These are phyloP conservation scores for Paramecium octaurelia DNA, from an alignment of 73 alveolate species.

Conservation along the genomic window DNA sequence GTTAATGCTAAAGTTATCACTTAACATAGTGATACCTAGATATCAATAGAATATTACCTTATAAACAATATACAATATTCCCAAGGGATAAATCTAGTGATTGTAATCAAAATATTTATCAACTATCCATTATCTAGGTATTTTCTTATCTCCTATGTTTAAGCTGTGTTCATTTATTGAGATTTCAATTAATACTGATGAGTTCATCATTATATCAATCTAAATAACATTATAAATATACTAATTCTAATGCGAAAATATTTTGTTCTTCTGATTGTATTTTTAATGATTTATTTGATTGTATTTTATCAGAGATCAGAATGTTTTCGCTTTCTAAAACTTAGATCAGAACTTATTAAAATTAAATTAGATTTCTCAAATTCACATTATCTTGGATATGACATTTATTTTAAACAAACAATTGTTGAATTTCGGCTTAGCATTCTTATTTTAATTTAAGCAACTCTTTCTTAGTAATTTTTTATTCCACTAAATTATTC, in stretches of 20 bases:
- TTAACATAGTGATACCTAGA: conserved; percentile 4
- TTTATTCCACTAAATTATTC: background rate
- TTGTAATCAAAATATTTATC: conserved; percentile 12
- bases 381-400: background rate
- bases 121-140: conserved; percentile 16
- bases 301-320: background rate
- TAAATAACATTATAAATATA: background rate
- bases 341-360: background rate
- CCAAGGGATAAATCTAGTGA: background rate
- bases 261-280: background rate
- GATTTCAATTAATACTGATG: background rate
- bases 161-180: background rate
- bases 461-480: background rate
- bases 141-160: background rate
- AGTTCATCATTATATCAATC: background rate
- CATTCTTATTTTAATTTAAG: background rate
- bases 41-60: background rate
- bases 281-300: background rate
- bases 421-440: background rate
- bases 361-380: background rate
- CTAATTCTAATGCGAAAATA: background rate
- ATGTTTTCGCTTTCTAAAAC: background rate
- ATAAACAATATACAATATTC: background rate
- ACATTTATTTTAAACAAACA: background rate
- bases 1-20: background rate